Evolutionary conservation across 495 filamentous ascomycete genomes (phyloP).

Genomic region (Xylaria cubensis): DNA sequence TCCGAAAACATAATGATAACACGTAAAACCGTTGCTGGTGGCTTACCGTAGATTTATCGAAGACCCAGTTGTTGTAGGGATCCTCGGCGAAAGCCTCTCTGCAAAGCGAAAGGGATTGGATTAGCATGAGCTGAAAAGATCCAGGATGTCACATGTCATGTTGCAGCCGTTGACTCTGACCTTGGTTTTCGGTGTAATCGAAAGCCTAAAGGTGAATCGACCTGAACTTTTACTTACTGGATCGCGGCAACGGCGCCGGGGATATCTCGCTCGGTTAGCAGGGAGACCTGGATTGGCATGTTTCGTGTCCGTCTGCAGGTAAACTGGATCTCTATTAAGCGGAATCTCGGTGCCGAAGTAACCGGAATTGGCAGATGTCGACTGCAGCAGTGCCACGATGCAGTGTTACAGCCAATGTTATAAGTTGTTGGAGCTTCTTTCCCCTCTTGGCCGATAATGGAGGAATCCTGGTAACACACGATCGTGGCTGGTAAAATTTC

Average conservation of each 20-base stretch:
- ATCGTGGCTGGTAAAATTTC: not conserved
- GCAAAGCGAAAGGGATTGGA: conserved; percentile 41
- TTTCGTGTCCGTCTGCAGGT: not conserved
- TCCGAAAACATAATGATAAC: conserved; percentile 25
- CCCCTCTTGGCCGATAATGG: conserved; percentile 13
- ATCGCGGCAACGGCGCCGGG: conserved; percentile 62
- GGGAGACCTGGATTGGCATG: conserved; percentile 65
- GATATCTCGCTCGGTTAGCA: conserved; percentile 64
- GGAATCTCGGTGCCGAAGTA: conserved; percentile 17
- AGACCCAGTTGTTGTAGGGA: conserved; percentile 70
- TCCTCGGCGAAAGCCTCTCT: conserved; percentile 67
- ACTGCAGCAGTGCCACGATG: conserved; percentile 11
- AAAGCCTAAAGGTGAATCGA: not conserved
- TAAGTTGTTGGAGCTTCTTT: not conserved
- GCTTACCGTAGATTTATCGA: conserved; percentile 60
- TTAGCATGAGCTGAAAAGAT: conserved; percentile 18
- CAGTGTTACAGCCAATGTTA: conserved; percentile 1
- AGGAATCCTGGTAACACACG: no score
- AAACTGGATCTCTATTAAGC: not conserved
- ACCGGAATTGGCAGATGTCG: conserved; percentile 9
- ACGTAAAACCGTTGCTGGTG: conserved; percentile 12
- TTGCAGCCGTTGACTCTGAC: not conserved
- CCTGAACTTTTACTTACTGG: conserved; percentile 36
- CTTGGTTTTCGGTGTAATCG: not conserved
- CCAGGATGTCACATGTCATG: not conserved